A percentile compares a stretch with the other conserved stretches of the same genome.
Evolutionary conservation across 176 grass and related monocot genomes (phyloP).

Genomic region (Tillandsia fasciculata): DNA sequence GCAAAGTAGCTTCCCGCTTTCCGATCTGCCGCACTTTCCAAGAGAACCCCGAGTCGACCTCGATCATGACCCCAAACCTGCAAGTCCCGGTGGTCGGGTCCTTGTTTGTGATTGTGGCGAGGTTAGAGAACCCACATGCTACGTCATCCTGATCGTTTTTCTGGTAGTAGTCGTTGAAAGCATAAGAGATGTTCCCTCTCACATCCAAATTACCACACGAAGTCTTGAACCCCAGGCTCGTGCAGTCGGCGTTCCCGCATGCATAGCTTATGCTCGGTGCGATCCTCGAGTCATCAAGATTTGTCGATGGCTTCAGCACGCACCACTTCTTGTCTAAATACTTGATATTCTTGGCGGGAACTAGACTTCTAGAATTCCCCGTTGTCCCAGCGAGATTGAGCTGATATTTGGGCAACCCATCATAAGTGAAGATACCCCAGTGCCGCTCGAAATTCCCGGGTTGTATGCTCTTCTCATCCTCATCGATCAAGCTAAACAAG

Average conservation of each 20-base stretch:
- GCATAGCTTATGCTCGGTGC: conserved; percentile 57
- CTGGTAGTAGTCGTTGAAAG: conserved; percentile 89
- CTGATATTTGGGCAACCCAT: conserved; percentile 75
- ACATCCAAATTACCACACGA: conserved; percentile 65
- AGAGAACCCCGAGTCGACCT: conserved; percentile 52
- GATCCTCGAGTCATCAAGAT: conserved; percentile 37
- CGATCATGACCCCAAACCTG: conserved; percentile 85
- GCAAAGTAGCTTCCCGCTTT: conserved; percentile 13
- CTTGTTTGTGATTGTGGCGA: conserved; percentile 61
- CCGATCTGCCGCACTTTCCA: conserved; percentile 23
- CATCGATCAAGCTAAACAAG: conserved; percentile 90
- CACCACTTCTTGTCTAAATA: conserved; percentile 97
- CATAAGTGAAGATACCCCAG: conserved; percentile 89
- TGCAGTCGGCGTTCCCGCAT: conserved; percentile 76
- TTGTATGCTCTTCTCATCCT: conserved; percentile 94
- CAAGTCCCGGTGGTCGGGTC: conserved; percentile 78
- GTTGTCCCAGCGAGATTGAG: conserved; percentile 35
- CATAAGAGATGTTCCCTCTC: conserved; percentile 75
- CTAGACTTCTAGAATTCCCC: conserved; percentile 26
- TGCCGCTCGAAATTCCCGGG: conserved; percentile 98
- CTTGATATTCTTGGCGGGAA: conserved; percentile 35
- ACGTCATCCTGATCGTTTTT: conserved; percentile 95
- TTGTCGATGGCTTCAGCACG: conserved; percentile 62
- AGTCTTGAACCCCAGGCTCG: conserved; percentile 83
- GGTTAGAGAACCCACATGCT: conserved; percentile 68